Base-by-base conservation (phyloP, 345 rosid genomes). In the Eucalyptus dawsonii region DNA sequence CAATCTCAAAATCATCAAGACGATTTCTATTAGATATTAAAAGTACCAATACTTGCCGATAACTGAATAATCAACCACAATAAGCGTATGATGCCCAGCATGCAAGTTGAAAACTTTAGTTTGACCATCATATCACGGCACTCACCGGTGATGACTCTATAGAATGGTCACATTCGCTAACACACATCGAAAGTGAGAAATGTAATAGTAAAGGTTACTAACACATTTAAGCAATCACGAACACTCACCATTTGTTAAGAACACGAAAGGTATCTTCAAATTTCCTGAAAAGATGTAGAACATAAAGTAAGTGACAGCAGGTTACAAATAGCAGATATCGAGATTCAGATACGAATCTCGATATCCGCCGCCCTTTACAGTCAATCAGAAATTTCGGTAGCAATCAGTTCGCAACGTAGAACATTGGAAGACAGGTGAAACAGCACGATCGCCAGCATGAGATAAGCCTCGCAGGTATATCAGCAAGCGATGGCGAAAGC, bases 171-270 rank as follows among this genome's bases (percentile, higher is more conserved):
- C 14, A 9, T 69, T 34, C 6, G 24, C 7, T 34, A 34, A 34
- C 44, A 34, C 42, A 9, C 11, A 9, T 34, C 24, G 7, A 69
- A 69, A 69, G 80, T 31, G 42, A 69, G 80, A 9, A 69, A 31
- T 19, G 24, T 34, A 69, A 34, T 9, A 34, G 44, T 9, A 9
- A 17, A 34, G 6, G 14, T 69, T 69, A 17, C 80, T 17, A 17
- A 69, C 44, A 69, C 44, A 34, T 72, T 19, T 0, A 22, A 72
- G 81, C 81, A 34, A 72, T 72, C 44, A 37, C 13, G 25, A 72
- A 72, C 44, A 72, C 81, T 72, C 92, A 96, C 97, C 98, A 91
- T 97, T 97, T 72, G 98, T 97, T 91, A 96, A 92, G 93, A 96
- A 95, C 56, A 94, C 88, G 89, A 93, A 96, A 81, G 99, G 99